Evolutionary conservation across 352 stramenopile genomes (phyloP).

Genomic region (Blastocystis sp.): DNA sequence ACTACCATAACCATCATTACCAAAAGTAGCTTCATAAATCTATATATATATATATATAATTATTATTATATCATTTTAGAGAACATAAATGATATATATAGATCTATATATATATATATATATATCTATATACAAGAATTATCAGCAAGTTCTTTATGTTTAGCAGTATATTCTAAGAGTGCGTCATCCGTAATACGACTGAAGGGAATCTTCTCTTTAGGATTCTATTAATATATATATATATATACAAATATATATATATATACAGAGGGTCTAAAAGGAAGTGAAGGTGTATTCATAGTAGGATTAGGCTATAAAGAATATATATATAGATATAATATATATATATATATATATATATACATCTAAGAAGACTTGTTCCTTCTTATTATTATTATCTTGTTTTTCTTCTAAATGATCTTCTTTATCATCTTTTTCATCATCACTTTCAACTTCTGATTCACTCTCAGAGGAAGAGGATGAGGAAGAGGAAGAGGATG

Average conservation of each 20-base stretch:
- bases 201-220: slow-evolving; percentile 70
- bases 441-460: slow-evolving; percentile 15
- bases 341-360: slow-evolving; percentile 51
- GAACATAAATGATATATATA: no score
- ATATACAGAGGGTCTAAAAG: slow-evolving; percentile 43
- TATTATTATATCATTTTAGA: not conserved
- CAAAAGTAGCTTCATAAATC: slow-evolving; percentile 76
- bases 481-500: not conserved
- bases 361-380: slow-evolving; percentile 46
- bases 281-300: slow-evolving; percentile 36
- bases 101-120: not conserved
- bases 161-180: slow-evolving; percentile 71
- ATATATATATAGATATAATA: slow-evolving; percentile 51
- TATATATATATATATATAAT: no score
- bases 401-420: slow-evolving; percentile 39
- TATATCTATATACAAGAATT: slow-evolving; percentile 67
- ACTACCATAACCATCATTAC: slow-evolving; percentile 71
- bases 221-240: slow-evolving; percentile 39
- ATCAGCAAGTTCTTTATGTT: slow-evolving; percentile 75
- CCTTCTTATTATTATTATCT: slow-evolving; percentile 40
- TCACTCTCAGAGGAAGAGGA: not conserved
- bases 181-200: slow-evolving; percentile 85
- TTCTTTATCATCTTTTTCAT: slow-evolving; percentile 44
- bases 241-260: slow-evolving; percentile 43
- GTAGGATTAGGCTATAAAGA: slow-evolving; percentile 58